phyloP scores from a whole-genome alignment of 495 filamentous ascomycete species.

The Penicillium steckii region DNA sequence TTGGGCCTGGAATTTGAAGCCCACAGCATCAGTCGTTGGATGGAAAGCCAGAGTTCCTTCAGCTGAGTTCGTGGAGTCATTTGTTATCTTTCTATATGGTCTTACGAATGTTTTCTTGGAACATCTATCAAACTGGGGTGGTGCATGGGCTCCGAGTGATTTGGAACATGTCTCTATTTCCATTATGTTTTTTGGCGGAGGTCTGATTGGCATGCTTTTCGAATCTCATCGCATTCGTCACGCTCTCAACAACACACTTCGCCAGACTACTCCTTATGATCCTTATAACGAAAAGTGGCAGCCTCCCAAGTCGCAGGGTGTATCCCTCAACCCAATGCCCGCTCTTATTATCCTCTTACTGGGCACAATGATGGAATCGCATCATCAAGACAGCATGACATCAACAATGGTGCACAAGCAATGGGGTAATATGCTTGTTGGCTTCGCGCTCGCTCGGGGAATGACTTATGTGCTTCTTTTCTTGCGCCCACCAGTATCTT shows the following conservation, averaged over 20 bases:
- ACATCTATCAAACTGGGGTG: constrained; percentile 71
- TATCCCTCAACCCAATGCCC: constrained; percentile 87
- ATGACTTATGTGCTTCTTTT: constrained; percentile 83
- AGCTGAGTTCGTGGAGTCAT: constrained; percentile 88
- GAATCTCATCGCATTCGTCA: constrained; percentile 71
- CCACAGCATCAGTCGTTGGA: constrained; percentile 55
- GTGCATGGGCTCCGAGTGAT: constrained; percentile 73
- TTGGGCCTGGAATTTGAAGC: constrained; percentile 94
- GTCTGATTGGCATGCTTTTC: constrained; percentile 86
- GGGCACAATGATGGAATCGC: constrained; percentile 91
- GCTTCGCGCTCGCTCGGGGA: constrained; percentile 72
- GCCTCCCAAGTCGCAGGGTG: constrained; percentile 64
- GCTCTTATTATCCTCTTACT: constrained; percentile 81
- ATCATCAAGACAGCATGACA: constrained; percentile 80
- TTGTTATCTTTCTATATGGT: constrained; percentile 86
- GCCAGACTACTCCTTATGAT: constrained; percentile 36
- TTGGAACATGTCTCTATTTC: constrained; percentile 93
- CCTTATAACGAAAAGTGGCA: constrained; percentile 50
- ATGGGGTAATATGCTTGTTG: constrained; percentile 87
- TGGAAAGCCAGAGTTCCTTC: constrained; percentile 67
- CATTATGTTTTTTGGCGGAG: constrained; percentile 91
- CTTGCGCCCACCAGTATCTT: constrained; percentile 75
- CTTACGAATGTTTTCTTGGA: constrained; percentile 89
- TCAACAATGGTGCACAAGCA: constrained; percentile 93
- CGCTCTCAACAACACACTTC: constrained; percentile 65